Base-by-base conservation (phyloP, 495 filamentous ascomycete genomes). In the Tirmania nivea region DNA sequence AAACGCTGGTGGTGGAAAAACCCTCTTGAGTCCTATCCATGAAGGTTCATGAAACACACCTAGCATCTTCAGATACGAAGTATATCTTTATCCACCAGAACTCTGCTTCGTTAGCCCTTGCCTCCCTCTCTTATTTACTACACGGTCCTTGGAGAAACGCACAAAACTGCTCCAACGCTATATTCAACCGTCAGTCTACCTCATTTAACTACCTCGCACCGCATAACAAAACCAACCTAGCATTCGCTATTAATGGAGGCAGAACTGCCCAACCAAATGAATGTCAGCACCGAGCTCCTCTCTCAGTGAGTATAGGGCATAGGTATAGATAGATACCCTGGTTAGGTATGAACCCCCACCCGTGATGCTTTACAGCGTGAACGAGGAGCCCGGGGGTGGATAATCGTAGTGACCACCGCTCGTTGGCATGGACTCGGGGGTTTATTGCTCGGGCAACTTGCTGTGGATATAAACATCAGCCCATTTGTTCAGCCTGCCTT, bases 331-430 rank as follows among this genome's bases (percentile, higher is more conserved):
- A 42, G 5, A 19, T 51, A 61, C 59, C 59, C 68, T 94, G 86
- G 56, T 89, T 80, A 1, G 86, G 87, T 50, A 94, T 78, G 56
- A 93, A 84, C 31, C 74, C 71, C 87, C 87, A 94, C 42, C 87
- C 87, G 55, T 90, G 73, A 52, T 78, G 75, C 52, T 73, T 74
- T 35, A 94, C 73, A 6, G 86, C 87, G 61, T 90, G 84, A 17
- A 79, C 70, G 16, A 94, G 71, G 21, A 94, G 69, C 1, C 81
- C 83, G 0, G 84, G 84, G 0, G 86, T 88, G 2, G 80, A 86
- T 52, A 78, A 78, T 52, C 79, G 73, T 52, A 82, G 73, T 45
- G 83, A 84, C 74, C 80, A 85, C 54, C 68, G 62, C 39, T 72
- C 71, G 51, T 73, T 71, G 49, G 71, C 69, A 52, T 70, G 66